Conservation (phyloP, 352 stramenopile genomes). For the Detonula confervacea region DNA sequence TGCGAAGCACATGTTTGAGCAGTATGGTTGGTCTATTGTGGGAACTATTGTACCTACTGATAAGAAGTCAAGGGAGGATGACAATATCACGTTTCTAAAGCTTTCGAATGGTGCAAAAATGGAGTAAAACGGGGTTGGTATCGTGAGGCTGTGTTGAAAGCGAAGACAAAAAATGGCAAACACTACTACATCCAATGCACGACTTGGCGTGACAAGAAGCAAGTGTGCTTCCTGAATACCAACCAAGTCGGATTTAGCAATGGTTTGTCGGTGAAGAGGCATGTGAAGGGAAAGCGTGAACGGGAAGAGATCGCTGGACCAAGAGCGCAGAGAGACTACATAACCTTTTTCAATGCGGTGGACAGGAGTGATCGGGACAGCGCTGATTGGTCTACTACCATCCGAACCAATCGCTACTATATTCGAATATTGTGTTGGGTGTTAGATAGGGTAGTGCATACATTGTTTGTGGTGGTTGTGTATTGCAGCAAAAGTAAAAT, state of each 20-base stretch:
- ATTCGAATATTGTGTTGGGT: slow-evolving; percentile 18
- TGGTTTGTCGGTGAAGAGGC: slow-evolving; percentile 10
- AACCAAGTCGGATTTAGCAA: slow-evolving; percentile 20
- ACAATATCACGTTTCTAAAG: neutral
- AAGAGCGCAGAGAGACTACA: slow-evolving; percentile 11
- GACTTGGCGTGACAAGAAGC: slow-evolving; percentile 28
- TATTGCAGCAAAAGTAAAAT: neutral
- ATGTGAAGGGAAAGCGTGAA: neutral
- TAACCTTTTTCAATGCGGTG: slow-evolving; percentile 8
- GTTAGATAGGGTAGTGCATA: slow-evolving; percentile 34
- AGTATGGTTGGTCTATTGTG: neutral
- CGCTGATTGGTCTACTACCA: slow-evolving; percentile 20
- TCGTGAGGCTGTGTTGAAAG: neutral
- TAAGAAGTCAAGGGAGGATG: neutral
- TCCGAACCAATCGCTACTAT: slow-evolving; percentile 30
- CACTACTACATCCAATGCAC: slow-evolving; percentile 14
- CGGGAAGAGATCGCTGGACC: slow-evolving; percentile 9
- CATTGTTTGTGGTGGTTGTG: neutral
- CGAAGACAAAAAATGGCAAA: neutral
- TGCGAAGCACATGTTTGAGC: neutral
- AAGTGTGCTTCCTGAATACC: slow-evolving; percentile 25
- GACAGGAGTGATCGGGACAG: slow-evolving; percentile 28
- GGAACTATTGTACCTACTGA: neutral
- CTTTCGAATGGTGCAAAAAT: neutral
- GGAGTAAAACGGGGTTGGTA: slow-evolving; percentile 2